Base-by-base conservation (phyloP, 345 rosid genomes). In the Rhodomyrtus tomentosa region DNA sequence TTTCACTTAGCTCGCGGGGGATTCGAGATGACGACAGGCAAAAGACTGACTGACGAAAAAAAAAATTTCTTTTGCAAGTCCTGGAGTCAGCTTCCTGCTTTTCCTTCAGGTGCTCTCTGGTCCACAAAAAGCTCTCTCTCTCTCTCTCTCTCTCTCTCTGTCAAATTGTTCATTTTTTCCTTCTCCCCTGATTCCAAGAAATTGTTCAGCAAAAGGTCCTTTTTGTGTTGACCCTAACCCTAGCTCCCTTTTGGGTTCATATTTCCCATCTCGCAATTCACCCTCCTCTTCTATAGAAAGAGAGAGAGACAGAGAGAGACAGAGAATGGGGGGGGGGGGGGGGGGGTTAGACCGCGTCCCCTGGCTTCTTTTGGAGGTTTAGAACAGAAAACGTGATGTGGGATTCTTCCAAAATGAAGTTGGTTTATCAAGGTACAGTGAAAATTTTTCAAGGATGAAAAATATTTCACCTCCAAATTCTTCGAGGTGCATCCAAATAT, bases 1-100 rank as follows among this genome's bases (percentile, higher is more conserved):
- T 84, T 52, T 76, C 50, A 72, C 82, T 53, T 51, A 55, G 50
- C 82, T 84, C 55, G 81, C 82, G 85, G 85, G 85, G 85, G 72
- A 74, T 84, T 84, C 85, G 62, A 84, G 85, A 84, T 84, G 85
- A 84, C 85, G 85, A 74, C 85, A 84, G 51, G 45, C 79, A 76
- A 74, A 36, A 36, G 72, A 58, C 54, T 81, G 72, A 84, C 82
- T 84, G 85, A 73, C 85, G n/a, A 84, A 72, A 38, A 38, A 38
- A 38, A 38, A 38, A 72, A 53, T 68, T 68, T 68, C 25, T 68
- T 68, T 68, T 68, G 79, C 50, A 36, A 84, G 82, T 84, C 82
- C 52, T 50, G 82, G 85, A 84, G 81, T 84, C 85, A 84, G 85
- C 85, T 55, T 72, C 27, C 82, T 68, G 79, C 79, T 38, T 24